Conservation (phyloP, 2,329 filamentous ascomycete genomes). For the Dryadomyces quercus-mongolicae region DNA sequence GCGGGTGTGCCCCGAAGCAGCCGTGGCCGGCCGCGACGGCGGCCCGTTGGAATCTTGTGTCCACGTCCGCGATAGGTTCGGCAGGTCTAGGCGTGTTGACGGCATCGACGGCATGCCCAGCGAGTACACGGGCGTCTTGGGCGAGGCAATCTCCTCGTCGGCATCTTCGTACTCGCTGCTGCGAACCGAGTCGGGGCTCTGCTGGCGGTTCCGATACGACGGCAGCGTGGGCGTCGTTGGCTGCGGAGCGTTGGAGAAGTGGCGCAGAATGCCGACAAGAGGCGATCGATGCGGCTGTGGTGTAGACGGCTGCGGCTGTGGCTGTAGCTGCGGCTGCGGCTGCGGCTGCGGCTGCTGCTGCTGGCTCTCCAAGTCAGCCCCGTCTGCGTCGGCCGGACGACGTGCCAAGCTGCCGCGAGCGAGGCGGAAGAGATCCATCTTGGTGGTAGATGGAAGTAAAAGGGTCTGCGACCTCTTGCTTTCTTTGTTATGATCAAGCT, state of each 20-base stretch:
- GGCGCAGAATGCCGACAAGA: neutral
- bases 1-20: constrained; percentile 3
- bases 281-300: too few species aligned
- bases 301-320: neutral
- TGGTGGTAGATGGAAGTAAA: neutral
- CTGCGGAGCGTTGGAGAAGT: neutral
- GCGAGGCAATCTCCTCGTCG: constrained; percentile 18
- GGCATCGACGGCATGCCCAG: constrained; percentile 26
- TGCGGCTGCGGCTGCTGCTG: neutral
- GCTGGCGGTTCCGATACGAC: constrained; percentile 16
- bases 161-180: constrained; percentile 9
- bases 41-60: constrained; percentile 22
- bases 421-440: constrained; percentile 11
- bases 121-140: constrained; percentile 33
- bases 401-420: neutral
- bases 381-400: neutral
- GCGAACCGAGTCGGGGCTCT: constrained; percentile 4
- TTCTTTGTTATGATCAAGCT: neutral
- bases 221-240: constrained; percentile 7
- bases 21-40: constrained; percentile 15
- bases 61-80: constrained; percentile 27
- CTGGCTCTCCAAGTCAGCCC: neutral
- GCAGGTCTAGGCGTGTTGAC: constrained; percentile 28
- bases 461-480: neutral
- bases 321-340: too few species aligned